These are phyloP conservation scores for Phalaenopsis equestris DNA, from an alignment of 106 monocot species.

Conservation along the genomic window DNA sequence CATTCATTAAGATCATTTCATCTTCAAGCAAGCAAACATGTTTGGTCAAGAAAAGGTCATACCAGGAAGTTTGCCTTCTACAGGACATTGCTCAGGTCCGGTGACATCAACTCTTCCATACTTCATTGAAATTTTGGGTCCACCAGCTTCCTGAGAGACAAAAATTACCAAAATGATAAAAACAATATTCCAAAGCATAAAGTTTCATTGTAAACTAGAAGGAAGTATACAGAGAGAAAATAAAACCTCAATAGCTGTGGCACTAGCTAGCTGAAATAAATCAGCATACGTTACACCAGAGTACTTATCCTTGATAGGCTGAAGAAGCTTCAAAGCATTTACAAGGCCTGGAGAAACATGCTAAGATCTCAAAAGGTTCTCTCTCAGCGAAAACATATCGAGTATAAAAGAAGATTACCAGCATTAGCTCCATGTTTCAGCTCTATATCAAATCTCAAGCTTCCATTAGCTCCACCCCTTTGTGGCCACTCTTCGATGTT, in stretches of 20 bases:
- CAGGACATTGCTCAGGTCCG: conserved; percentile 54
- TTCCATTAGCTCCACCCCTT: conserved; percentile 95
- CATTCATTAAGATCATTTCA: neutral
- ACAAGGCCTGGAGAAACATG: conserved; percentile 56
- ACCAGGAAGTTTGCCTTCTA: conserved; percentile 71
- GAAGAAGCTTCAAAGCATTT: conserved; percentile 90
- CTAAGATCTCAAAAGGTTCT: conserved; percentile 8
- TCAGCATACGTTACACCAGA: conserved; percentile 82
- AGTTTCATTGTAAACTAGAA: neutral
- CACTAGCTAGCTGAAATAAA: conserved; percentile 95
- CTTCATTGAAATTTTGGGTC: conserved; percentile 75
- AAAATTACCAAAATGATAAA: neutral
- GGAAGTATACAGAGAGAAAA: neutral
- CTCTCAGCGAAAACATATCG: neutral
- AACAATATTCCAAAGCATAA: conserved; percentile 4
- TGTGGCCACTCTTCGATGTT: conserved; percentile 87
- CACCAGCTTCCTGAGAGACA: conserved; percentile 59
- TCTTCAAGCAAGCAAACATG: neutral
- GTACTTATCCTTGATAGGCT: conserved; percentile 95
- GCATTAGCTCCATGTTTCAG: conserved; percentile 94
- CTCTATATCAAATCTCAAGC: conserved; percentile 81
- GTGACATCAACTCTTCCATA: conserved; percentile 63
- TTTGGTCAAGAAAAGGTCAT: neutral
- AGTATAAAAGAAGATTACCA: conserved; percentile 26
- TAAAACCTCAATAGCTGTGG: conserved; percentile 84